phyloP scores from a whole-genome alignment of 2,329 filamentous ascomycete genomes.

The Chaetothyriales sp. region DNA sequence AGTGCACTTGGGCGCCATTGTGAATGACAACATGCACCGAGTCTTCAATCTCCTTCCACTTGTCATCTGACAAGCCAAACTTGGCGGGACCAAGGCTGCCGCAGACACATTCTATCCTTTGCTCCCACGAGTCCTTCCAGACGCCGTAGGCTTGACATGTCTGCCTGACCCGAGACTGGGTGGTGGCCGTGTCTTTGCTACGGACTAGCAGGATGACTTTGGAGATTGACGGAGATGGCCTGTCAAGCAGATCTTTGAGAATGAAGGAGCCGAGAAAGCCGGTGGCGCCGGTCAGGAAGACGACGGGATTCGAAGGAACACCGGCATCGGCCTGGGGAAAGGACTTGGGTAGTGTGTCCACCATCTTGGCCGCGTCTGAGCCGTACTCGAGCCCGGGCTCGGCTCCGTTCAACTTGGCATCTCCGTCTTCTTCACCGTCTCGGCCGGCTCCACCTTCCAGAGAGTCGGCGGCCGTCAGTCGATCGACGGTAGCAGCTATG shows the following conservation, averaged over 20 bases:
- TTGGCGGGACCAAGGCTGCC: constrained; percentile 61
- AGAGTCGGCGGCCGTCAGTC: constrained; percentile 20
- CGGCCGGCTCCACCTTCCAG: constrained; percentile 25
- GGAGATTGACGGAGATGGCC: constrained; percentile 36
- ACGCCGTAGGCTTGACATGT: constrained; percentile 65
- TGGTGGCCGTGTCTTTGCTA: constrained; percentile 47
- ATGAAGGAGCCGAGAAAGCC: constrained; percentile 80
- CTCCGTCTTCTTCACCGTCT: constrained; percentile 34
- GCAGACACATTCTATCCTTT: constrained; percentile 51
- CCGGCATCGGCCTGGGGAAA: constrained; percentile 24
- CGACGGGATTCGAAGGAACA: constrained; percentile 34
- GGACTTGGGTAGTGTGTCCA: constrained; percentile 34
- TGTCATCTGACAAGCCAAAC: constrained; percentile 54
- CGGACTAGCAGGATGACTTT: constrained; percentile 66
- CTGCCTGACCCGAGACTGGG: constrained; percentile 49
- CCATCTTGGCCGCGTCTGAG: constrained; percentile 33
- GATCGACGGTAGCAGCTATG: constrained; percentile 41
- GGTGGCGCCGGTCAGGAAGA: constrained; percentile 79
- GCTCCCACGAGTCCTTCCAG: constrained; percentile 58
- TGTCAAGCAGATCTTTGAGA: constrained; percentile 57
- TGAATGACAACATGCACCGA: constrained; percentile 63
- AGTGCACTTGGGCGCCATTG: constrained; percentile 69
- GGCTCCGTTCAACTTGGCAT: constrained; percentile 18
- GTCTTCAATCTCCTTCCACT: constrained; percentile 52
- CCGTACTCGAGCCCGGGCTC: constrained; percentile 36